Conservation (phyloP, 164 flowering plant species). For the Tetrastigma voinierianum region DNA sequence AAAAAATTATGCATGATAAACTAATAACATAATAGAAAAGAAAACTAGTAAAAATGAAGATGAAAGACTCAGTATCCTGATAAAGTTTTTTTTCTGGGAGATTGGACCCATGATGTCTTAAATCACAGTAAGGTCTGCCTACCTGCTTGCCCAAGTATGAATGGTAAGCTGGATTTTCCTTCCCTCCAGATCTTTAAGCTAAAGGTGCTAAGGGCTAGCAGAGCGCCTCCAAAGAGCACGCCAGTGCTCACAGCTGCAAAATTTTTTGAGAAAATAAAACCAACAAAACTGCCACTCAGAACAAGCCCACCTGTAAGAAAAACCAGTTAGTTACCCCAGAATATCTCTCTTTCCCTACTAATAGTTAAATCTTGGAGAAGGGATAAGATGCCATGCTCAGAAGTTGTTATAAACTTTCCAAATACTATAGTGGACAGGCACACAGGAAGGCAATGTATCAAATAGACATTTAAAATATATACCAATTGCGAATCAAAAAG, state of each 20-base stretch:
- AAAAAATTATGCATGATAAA: no score
- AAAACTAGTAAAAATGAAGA: no score
- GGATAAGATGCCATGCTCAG: background rate
- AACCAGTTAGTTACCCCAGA: background rate
- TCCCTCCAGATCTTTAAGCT: slow-evolving; percentile 89
- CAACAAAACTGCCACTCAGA: slow-evolving; percentile 63
- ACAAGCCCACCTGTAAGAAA: slow-evolving; percentile 65
- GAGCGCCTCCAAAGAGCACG: slow-evolving; percentile 68
- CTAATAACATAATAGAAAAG: no score
- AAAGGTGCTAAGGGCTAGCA: slow-evolving; percentile 60
- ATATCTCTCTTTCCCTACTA: no score
- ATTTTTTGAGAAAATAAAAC: slow-evolving; percentile 68
- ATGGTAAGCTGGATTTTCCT: slow-evolving; percentile 87
- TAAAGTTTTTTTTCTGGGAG: no score
- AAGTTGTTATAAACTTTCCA: no score
- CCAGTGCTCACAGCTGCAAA: slow-evolving; percentile 44
- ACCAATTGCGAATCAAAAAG: no score
- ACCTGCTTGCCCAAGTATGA: slow-evolving; percentile 95
- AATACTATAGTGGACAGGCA: no score
- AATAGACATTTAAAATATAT: no score
- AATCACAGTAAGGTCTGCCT: background rate
- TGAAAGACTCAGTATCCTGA: no score
- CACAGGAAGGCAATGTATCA: no score
- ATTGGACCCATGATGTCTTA: no score
- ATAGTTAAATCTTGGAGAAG: background rate